Evolutionary conservation across 148 eudicot genomes (phyloP).

Genomic region (Silene latifolia): DNA sequence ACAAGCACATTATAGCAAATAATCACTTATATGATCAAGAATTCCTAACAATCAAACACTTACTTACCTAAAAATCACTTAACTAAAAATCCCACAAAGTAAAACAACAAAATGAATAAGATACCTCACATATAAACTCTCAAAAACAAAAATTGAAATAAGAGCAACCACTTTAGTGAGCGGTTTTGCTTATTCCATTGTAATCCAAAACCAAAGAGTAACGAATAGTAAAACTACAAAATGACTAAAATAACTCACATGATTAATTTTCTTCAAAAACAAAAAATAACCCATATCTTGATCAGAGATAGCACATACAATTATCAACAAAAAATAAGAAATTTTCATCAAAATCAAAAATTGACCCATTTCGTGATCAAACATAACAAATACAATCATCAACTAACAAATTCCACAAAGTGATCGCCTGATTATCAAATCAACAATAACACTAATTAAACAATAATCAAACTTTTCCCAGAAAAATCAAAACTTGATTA

Average conservation of each 20-base stretch:
- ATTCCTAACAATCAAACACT: too few species aligned
- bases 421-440: slow-evolving; percentile 9
- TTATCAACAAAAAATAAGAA: background rate
- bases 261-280: too few species aligned
- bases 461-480: slow-evolving; percentile 2
- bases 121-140: background rate
- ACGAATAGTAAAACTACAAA: too few species aligned
- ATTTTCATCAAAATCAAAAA: background rate
- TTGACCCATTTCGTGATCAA: slow-evolving; percentile 14
- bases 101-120: background rate
- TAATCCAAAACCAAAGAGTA: too few species aligned
- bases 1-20: too few species aligned
- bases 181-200: too few species aligned
- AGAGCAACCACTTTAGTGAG: too few species aligned
- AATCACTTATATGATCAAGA: too few species aligned
- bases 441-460: background rate
- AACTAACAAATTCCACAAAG: background rate
- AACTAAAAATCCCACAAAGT: background rate
- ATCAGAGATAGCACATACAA: slow-evolving; percentile 16
- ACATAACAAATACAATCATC: background rate
- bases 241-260: too few species aligned
- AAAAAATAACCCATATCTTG: background rate
- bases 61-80: background rate
- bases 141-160: background rate
- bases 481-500: slow-evolving; percentile 18